Conservation (phyloP, 2,329 filamentous ascomycete genomes). For the Orbilia quercus region DNA sequence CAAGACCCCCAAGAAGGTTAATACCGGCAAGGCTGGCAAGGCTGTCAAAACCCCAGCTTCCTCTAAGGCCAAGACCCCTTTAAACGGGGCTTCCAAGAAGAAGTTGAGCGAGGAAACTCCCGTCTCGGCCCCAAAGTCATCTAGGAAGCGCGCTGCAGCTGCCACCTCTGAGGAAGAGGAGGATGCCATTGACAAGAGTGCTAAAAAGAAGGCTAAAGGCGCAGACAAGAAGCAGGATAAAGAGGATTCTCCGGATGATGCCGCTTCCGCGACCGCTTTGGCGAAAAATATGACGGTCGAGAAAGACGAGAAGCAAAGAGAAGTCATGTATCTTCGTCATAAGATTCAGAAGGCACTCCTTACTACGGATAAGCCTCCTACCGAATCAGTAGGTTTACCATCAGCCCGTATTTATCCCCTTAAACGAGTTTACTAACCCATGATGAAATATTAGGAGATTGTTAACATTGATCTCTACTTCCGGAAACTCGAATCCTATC, state of each 20-base stretch:
- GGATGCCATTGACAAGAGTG: slow-evolving; percentile 39
- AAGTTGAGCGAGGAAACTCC: slow-evolving; percentile 63
- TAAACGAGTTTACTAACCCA: slow-evolving; percentile 61
- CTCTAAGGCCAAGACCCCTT: slow-evolving; percentile 60
- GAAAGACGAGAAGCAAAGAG: slow-evolving; percentile 71
- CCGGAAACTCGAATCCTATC: slow-evolving; percentile 79
- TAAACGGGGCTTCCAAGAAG: slow-evolving; percentile 63
- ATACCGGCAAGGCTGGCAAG: slow-evolving; percentile 64
- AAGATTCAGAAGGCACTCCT: slow-evolving; percentile 95
- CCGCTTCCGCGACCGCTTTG: slow-evolving; percentile 31
- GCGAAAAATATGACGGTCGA: slow-evolving; percentile 66
- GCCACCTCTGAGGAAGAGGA: slow-evolving; percentile 50
- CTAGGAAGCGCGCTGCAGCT: slow-evolving; percentile 56
- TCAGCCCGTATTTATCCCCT: background rate
- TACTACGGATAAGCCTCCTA: slow-evolving; percentile 83
- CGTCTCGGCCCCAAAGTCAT: slow-evolving; percentile 61
- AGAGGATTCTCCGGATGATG: slow-evolving; percentile 40
- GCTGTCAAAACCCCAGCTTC: slow-evolving; percentile 61
- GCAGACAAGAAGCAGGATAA: slow-evolving; percentile 51
- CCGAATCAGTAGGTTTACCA: slow-evolving; percentile 74
- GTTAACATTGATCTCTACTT: slow-evolving; percentile 64
- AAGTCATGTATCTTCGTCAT: slow-evolving; percentile 92
- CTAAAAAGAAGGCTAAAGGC: slow-evolving; percentile 65
- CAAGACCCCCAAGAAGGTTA: slow-evolving; percentile 74
- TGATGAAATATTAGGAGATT: slow-evolving; percentile 46